Evolutionary conservation across 345 rosid species (phyloP).

Genomic region (Orychophragmus violaceus): DNA sequence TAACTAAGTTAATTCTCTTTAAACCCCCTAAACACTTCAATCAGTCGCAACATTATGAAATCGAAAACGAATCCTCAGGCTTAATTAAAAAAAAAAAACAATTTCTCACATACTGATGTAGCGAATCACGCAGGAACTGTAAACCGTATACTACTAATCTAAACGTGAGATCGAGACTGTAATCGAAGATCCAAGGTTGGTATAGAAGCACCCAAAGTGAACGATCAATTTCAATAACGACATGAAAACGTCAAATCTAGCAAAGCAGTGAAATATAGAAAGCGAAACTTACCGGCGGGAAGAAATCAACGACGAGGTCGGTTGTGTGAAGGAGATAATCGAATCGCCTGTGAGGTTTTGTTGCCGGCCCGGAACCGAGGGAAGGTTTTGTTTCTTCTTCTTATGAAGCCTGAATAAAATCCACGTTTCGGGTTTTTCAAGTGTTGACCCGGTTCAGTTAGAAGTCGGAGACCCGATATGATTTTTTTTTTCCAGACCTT

Average conservation of each 20-base stretch:
- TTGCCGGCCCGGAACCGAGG: not conserved
- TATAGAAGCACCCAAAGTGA: not conserved
- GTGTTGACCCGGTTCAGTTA: too few relatives aligned
- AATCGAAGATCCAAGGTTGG: not conserved
- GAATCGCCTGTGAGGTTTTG: constrained; percentile 7
- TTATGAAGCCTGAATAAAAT: too few relatives aligned
- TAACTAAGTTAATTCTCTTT: too few relatives aligned
- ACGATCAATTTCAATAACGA: not conserved
- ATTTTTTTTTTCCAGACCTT: too few relatives aligned
- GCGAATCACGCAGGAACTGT: too few relatives aligned
- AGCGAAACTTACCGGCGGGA: not conserved
- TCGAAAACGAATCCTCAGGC: too few relatives aligned
- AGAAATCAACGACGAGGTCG: not conserved
- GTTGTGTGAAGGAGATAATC: constrained; percentile 10
- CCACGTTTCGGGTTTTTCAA: not conserved
- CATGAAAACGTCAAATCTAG: not conserved
- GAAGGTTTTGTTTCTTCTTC: too few relatives aligned
- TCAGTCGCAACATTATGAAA: too few relatives aligned
- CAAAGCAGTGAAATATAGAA: not conserved
- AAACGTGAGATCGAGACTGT: not conserved
- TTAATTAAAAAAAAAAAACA: too few relatives aligned
- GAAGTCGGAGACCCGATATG: too few relatives aligned
- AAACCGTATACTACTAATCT: not conserved
- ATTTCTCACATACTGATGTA: too few relatives aligned
- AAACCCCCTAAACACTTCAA: too few relatives aligned